Base-by-base conservation (phyloP, 2,329 filamentous ascomycete species). In the Aspergillus candidus region DNA sequence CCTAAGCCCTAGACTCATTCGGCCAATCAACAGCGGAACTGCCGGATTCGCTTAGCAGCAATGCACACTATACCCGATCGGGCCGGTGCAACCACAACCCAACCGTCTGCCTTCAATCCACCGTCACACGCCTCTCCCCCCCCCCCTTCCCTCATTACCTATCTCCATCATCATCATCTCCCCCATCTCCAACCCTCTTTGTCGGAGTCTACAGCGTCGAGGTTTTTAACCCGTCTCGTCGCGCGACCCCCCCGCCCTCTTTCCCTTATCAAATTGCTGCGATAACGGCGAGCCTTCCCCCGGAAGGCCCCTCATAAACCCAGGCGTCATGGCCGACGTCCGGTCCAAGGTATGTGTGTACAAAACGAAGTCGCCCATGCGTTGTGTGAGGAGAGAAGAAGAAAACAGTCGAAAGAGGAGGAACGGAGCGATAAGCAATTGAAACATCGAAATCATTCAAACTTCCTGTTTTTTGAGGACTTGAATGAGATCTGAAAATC, bases 271-370 rank as follows among this genome's bases (percentile, higher is more conserved):
- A 65, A 69, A 67, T 69, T 72, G 69, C 60, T 62, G 69, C 66
- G 66, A 70, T 71, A 69, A 67, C 61, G 63, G 64, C 63, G 64
- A 63, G 67, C 70, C 72, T 72, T 73, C 70, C 65, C 52, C 58
- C 63, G 70, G 72, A 73, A 74, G 72, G 71, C 69, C 62, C 65
- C 63, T 61, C 59, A 58, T 61, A 67, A 61, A 60, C 60, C 62
- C 65, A 68, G 71, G 63, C 71, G 69, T 72, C 69, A 74, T 74
- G 72, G 57, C 67, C 59, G 72, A 74, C 69, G 69, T 75, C 65
- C 71, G 71, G 68, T 73, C 70, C 58, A 73, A 74, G 71, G 72
- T 74, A 67, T 58, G 70, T 55, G 41, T 38, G 17, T 44, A 33
- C 38, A 14, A 32, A 35, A 37, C 36, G 31, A 33, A 40, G 17